These are phyloP conservation scores for Paraconiothyrium brasiliense DNA, from an alignment of 2,329 filamentous ascomycete genomes.

Conservation along the genomic window DNA sequence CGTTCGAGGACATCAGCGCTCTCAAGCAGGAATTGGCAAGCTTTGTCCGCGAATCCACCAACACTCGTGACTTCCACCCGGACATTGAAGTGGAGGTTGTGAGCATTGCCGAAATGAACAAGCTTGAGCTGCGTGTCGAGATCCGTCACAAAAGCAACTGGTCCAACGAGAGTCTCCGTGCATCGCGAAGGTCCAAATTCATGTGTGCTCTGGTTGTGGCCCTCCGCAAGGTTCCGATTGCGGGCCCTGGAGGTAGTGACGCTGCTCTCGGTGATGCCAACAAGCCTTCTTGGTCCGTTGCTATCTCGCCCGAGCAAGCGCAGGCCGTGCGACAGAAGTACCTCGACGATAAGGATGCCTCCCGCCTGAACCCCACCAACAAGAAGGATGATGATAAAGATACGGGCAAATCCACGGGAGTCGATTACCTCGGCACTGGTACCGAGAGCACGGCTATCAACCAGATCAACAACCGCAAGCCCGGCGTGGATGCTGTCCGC, in stretches of 20 bases:
- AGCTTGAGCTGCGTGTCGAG: slow-evolving; percentile 81
- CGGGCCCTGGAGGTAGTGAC: slow-evolving; percentile 77
- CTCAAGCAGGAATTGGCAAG: slow-evolving; percentile 83
- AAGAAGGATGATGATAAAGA: slow-evolving; percentile 38
- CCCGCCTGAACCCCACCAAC: slow-evolving; percentile 69
- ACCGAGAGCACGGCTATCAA: slow-evolving; percentile 52
- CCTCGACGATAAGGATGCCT: slow-evolving; percentile 64
- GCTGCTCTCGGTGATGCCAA: slow-evolving; percentile 66
- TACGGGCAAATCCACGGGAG: slow-evolving; percentile 42
- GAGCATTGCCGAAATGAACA: slow-evolving; percentile 85
- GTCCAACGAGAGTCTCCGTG: slow-evolving; percentile 78
- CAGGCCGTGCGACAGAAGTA: slow-evolving; percentile 65
- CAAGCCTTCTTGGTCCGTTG: slow-evolving; percentile 86
- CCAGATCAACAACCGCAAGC: slow-evolving; percentile 55
- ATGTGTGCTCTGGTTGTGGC: slow-evolving; percentile 92
- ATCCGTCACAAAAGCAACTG: slow-evolving; percentile 82
- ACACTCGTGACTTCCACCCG: slow-evolving; percentile 88
- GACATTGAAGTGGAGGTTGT: slow-evolving; percentile 82
- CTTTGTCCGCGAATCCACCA: slow-evolving; percentile 85
- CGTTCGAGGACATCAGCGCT: slow-evolving; percentile 87
- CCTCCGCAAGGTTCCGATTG: slow-evolving; percentile 86
- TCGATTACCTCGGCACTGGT: slow-evolving; percentile 44
- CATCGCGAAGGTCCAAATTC: slow-evolving; percentile 88
- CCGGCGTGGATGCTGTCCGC: slow-evolving; percentile 54
- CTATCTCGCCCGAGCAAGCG: slow-evolving; percentile 75